phyloP scores from a whole-genome alignment of 352 stramenopile species.

The Phytophthora citrophthora region DNA sequence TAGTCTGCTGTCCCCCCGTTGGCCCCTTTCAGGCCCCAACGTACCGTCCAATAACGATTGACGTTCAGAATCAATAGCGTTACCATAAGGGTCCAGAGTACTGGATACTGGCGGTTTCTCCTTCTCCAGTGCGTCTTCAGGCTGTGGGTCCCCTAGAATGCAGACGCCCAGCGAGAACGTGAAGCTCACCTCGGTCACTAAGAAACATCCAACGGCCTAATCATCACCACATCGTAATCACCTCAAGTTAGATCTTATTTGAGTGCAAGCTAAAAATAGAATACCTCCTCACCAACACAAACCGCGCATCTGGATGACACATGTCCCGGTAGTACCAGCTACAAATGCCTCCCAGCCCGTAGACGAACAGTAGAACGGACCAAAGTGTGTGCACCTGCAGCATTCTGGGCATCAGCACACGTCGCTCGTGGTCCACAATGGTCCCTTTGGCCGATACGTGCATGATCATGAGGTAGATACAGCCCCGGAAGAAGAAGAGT shows the following conservation, averaged over 20 bases:
- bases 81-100: constrained; percentile 66
- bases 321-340: constrained; percentile 78
- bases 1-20: neutral
- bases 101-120: constrained; percentile 25
- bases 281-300: constrained; percentile 66
- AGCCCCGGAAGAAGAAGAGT: constrained; percentile 80
- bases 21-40: constrained; percentile 9
- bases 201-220: constrained; percentile 59
- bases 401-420: constrained; percentile 85
- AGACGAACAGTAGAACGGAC: constrained; percentile 70
- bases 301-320: constrained; percentile 76
- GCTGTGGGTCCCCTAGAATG: constrained; percentile 54
- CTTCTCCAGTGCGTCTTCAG: constrained; percentile 37
- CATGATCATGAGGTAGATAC: constrained; percentile 88
- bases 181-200: constrained; percentile 78
- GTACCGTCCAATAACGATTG: constrained; percentile 82
- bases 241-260: constrained; percentile 12
- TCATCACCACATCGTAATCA: constrained; percentile 8
- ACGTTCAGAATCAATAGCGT: constrained; percentile 72
- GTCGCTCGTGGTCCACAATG: constrained; percentile 87
- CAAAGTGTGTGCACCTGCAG: constrained; percentile 81
- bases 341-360: constrained; percentile 59
- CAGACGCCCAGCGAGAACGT: constrained; percentile 76
- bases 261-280: constrained; percentile 16
- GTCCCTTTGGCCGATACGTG: constrained; percentile 85